Conservation (phyloP, 257 asterid genomes). For the Echites panduratus region DNA sequence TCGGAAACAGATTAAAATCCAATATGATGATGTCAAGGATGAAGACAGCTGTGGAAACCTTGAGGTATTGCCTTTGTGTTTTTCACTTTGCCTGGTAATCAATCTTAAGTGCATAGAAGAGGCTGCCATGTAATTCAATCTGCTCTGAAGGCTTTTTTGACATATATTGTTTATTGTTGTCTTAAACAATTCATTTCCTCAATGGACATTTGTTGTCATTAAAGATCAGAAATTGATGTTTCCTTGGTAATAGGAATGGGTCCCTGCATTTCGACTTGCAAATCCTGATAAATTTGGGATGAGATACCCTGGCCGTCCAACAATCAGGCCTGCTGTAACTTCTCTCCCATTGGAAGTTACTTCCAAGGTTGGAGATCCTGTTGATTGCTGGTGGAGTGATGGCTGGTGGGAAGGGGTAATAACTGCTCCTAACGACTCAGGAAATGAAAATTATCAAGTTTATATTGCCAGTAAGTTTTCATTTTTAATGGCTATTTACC, state of each 20-base stretch:
- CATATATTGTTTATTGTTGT: neutral
- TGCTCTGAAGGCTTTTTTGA: neutral
- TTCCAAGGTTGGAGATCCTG: constrained; percentile 69
- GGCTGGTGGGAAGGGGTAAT: constrained; percentile 99
- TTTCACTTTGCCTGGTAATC: neutral
- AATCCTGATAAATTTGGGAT: constrained; percentile 76
- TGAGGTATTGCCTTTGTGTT: constrained; percentile 48
- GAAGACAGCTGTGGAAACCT: constrained; percentile 61
- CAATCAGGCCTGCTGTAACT: constrained; percentile 62
- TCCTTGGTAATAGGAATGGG: constrained; percentile 61
- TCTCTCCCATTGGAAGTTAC: constrained; percentile 24
- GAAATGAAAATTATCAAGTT: constrained; percentile 46
- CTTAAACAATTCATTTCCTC: neutral
- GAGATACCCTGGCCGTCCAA: constrained; percentile 60
- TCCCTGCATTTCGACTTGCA: constrained; percentile 65
- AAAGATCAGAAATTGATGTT: constrained; percentile 1
- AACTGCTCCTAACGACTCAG: constrained; percentile 28
- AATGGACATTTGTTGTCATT: neutral
- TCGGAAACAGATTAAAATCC: constrained; percentile 55
- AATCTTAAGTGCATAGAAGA: neutral
- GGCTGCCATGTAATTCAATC: neutral
- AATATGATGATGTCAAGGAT: constrained; percentile 68
- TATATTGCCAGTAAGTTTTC: constrained; percentile 63
- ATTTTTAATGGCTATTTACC: neutral
- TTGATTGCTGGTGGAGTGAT: constrained; percentile 96